Base-by-base conservation (phyloP, 345 rosid species). In the Balakata baccata region DNA sequence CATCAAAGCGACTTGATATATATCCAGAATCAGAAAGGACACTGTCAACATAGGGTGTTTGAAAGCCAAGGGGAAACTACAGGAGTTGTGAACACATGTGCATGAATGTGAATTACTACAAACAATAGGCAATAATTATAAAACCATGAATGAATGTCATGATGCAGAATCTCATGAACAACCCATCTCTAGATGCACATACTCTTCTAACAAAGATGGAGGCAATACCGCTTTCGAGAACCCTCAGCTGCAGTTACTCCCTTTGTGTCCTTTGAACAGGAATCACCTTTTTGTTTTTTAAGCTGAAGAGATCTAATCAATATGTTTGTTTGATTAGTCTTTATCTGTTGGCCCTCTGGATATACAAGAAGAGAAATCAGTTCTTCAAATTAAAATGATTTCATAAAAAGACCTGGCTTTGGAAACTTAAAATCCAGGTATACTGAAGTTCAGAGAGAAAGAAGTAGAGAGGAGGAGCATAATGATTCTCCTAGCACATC, bases 291-390 rank as follows among this genome's bases (percentile, higher is more conserved):
- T 65, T 84, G 94, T 76, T 87, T 89, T 86, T 83, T 88, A 49
- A 92, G 78, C 75, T 84, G 81, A 65, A 94, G 98, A 0, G 98
- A 88, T 84, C 98, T 86, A 71, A 94, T 92, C 73, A 94, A 77
- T 81, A 92, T 94, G 80, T 94, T 94, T 72, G 89, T 88, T 86
- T 87, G 97, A 78, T 94, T 88, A 47, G 98, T 94, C 83, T 85
- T 88, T 83, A 94, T 90, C 72, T 74, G 79, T 79, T 92, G 98
- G 57, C 81, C 85, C 77, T 85, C 98, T 90, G 90, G 20, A 81
- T 49, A 74, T 66, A 74, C 43, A 77, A 73, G 46, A 6, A 66
- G 57, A 73, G 38, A 70, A 74, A 70, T 83, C 60, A 79, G 67
- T 61, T 72, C 41, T 53, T 69, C 45, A 14, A 73, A 52, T 46